Conservation (phyloP, 129 eudicot species). For the Logfia minima region DNA sequence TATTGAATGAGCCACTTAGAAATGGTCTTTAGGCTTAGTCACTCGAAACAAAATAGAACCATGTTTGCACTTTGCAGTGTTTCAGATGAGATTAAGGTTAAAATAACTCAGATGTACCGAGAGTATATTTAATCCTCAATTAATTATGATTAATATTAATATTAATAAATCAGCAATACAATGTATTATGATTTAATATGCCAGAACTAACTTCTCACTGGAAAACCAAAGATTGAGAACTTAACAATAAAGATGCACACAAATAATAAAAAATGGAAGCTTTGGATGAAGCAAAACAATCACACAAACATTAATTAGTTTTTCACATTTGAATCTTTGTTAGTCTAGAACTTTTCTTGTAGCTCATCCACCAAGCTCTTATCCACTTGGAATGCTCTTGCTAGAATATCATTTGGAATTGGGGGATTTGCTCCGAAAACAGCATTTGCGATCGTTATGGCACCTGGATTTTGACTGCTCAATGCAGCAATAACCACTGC, state of each 20-base stretch:
- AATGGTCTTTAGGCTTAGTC: not conserved
- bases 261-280: not conserved
- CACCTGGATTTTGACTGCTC: slow-evolving; percentile 53
- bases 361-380: slow-evolving; percentile 27
- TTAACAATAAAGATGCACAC: slow-evolving; percentile 12
- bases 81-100: not conserved
- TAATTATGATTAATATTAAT: not conserved
- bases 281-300: slow-evolving; percentile 16
- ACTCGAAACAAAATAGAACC: not conserved
- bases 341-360: slow-evolving; percentile 36
- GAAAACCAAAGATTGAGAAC: slow-evolving; percentile 13
- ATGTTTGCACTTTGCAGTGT: slow-evolving; percentile 3
- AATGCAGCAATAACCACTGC: slow-evolving; percentile 45
- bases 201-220: not conserved
- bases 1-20: not conserved
- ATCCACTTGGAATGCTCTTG: slow-evolving; percentile 47
- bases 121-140: not conserved
- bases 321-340: not conserved
- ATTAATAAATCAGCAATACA: not conserved
- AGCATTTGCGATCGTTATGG: slow-evolving; percentile 35
- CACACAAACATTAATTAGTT: not conserved
- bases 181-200: not conserved
- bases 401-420: slow-evolving; percentile 35
- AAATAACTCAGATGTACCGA: not conserved
- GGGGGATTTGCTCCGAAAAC: slow-evolving; percentile 48